phyloP scores from a whole-genome alignment of 306 rosid genomes.

The Citrullus colocynthis region DNA sequence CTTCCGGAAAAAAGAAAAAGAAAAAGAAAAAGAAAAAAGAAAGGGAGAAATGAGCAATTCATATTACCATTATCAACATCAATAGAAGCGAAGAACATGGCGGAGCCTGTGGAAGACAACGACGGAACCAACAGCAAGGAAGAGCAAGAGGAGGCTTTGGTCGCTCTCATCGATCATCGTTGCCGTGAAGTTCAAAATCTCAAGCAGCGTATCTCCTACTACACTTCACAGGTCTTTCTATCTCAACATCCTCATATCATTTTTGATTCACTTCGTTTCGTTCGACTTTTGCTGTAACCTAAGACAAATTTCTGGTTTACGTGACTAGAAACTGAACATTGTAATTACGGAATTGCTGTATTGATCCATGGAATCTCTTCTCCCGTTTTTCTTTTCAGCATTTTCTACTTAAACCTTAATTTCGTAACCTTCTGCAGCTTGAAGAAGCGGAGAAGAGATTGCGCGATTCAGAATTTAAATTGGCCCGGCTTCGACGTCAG shows the following conservation, averaged over 20 bases:
- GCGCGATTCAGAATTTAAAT: conserved; percentile 43
- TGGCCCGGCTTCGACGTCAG: conserved; percentile 68
- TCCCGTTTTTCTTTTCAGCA: not conserved
- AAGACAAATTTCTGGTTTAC: not conserved
- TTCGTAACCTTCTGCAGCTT: conserved; percentile 42
- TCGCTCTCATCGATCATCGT: conserved; percentile 78
- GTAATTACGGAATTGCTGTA: not conserved
- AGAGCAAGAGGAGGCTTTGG: conserved; percentile 77
- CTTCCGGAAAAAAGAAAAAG: not conserved
- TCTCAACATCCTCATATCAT: not conserved
- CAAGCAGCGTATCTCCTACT: conserved; percentile 48
- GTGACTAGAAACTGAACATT: not conserved
- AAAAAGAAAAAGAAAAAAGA: not conserved
- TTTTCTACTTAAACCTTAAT: conserved; percentile 13
- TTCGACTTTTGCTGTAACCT: not conserved
- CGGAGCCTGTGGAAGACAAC: not conserved
- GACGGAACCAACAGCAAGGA: conserved; percentile 14
- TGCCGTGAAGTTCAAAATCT: conserved; percentile 52
- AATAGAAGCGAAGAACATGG: conserved; percentile 14
- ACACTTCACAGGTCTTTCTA: conserved; percentile 49
- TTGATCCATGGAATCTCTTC: not conserved
- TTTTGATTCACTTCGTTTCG: not conserved
- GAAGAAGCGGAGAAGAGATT: conserved; percentile 61
- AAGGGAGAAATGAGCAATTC: not conserved
- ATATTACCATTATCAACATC: not conserved